Evolutionary conservation across 2,329 filamentous ascomycete genomes (phyloP).

Genomic region (Neurospora sp.): DNA sequence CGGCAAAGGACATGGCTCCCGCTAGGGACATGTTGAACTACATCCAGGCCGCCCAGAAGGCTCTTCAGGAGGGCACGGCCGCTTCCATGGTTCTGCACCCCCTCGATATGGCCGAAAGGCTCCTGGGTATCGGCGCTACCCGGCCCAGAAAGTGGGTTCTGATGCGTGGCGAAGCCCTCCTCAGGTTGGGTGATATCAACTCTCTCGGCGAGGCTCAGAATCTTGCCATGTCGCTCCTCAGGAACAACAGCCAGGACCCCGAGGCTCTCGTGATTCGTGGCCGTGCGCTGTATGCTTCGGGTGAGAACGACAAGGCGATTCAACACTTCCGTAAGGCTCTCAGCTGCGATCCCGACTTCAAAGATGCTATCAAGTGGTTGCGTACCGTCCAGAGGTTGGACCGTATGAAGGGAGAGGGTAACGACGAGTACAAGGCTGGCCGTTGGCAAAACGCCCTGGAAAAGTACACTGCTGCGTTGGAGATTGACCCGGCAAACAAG

Average conservation of each 20-base stretch:
- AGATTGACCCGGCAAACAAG: conserved; percentile 79
- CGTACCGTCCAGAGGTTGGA: conserved; percentile 86
- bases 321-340: conserved; percentile 87
- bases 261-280: conserved; percentile 88
- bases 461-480: conserved; percentile 73
- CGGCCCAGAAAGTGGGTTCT: conserved; percentile 90
- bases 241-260: conserved; percentile 81
- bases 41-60: conserved; percentile 68
- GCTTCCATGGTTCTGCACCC: conserved; percentile 90
- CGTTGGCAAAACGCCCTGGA: conserved; percentile 72
- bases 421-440: conserved; percentile 77
- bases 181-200: conserved; percentile 88
- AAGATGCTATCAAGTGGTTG: conserved; percentile 78
- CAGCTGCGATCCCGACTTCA: conserved; percentile 84
- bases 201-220: conserved; percentile 86
- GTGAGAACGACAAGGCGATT: conserved; percentile 90
- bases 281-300: conserved; percentile 77
- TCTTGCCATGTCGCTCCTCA: conserved; percentile 77
- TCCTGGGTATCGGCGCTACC: conserved; percentile 62
- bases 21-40: conserved; percentile 79
- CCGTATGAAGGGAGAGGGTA: conserved; percentile 88
- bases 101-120: conserved; percentile 78
- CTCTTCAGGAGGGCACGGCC: conserved; percentile 61
- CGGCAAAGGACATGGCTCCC: conserved; percentile 75
- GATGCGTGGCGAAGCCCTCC: conserved; percentile 80